Evolutionary conservation across 176 grass and related monocot genomes (phyloP), one percentile per base, ranked within the genome.

Genomic region (Stipa capillata): DNA sequence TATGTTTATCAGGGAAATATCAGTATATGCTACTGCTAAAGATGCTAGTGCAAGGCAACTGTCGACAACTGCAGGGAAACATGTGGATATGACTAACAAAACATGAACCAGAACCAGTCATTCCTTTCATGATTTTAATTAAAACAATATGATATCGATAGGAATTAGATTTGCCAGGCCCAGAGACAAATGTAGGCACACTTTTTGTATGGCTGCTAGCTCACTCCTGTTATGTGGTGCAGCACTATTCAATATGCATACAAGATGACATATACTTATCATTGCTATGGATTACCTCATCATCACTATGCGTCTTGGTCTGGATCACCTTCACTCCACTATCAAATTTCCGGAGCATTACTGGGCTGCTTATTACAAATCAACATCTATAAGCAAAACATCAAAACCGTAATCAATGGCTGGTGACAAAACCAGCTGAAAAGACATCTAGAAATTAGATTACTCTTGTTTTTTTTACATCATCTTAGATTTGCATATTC

Each of bases 311-410:
- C 17, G 92, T 81, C 78, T 99, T 99, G 61, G 85, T 99, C 86
- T 99, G 97, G 76, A 99, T 96, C 82, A 96, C 97, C 88, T 96
- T 99, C 82, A 99, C 92, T 55, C 90, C 97, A 86, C 97, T 93
- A 57, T 99, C 97, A 82, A 99, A 99, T 73, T 96, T 95, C 79
- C 97, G 89, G 79, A 99, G 92, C 88, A 93, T 93, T 53, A 99
- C 88, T 86, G 83, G 86, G 78, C 92, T 99, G 92, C 53, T 67
- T 65, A 91, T 91, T 65, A 85, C 28, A 95, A 95, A 89, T 77
- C 80, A 97, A 88, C 51, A 78, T 79, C 82, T 88, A 86, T 88
- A 83, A 97, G 79, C 71, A 79, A 82, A 84, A 90, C 59, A 85
- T 88, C 63, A 78, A 78, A 85, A 77, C 17, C 44, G 69, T 80